Base-by-base conservation (phyloP, 306 rosid genomes). In the Abrus pulchellus region DNA sequence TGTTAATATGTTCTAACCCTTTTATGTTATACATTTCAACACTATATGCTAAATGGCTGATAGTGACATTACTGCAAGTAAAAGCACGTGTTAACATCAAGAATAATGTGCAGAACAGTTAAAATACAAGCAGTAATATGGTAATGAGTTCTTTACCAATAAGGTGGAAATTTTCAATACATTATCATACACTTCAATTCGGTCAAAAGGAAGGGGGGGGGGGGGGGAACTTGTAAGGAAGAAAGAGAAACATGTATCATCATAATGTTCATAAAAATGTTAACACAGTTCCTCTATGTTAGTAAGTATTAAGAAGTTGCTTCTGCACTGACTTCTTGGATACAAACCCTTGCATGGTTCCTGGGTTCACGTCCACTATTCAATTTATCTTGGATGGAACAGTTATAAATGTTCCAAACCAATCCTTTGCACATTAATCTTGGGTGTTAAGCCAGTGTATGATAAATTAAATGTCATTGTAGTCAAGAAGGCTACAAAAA, bases 271-370 rank as follows among this genome's bases (percentile, higher is more conserved):
- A 53, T 29, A 52, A 63, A 49, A 72, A 62, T 28, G 32, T 30
- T 20, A 45, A 45, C 40, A 68, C 40, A 27, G 67, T 40, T 56
- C 76, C 61, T 20, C 72, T 33, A 47, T 57, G 72, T 83, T 14
- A 65, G 80, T 45, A 36, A 52, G 78, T 49, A 79, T 71, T 44
- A 82, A 78, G 38, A 72, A 45, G 72, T 74, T 43, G 50, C 72
- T 65, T 72, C 64, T 60, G 60, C 41, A 33, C 59, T 36, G 61
- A 12, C 74, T 59, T 67, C 74, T 59, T 79, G 68, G 50, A 49
- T 65, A 36, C 60, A 43, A 77, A 74, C 59, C 53, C 75, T 38
- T 57, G 29, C 32, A 65, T 66, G 76, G 59, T 67, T 82, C 76
- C 68, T 33, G 63, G 63, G 41, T 30, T 53, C 62, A 52, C 61